Evolutionary conservation across 257 asterid genomes (phyloP).

Genomic region (Leptodermis oblonga): DNA sequence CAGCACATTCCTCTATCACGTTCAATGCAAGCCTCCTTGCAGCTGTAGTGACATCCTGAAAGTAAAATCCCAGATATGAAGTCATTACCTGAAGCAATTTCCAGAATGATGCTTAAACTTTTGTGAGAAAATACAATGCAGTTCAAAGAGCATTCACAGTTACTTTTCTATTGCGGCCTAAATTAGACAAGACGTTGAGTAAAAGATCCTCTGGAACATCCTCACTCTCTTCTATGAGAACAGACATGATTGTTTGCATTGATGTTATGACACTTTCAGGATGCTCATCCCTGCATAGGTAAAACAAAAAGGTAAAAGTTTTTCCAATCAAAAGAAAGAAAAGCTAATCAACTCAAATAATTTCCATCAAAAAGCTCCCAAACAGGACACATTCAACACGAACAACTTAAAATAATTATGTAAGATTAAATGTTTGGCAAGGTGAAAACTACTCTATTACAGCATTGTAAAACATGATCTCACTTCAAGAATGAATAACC

Average conservation of each 20-base stretch:
- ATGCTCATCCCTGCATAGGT: conserved; percentile 61
- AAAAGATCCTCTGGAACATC: conserved; percentile 77
- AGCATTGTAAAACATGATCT: background rate
- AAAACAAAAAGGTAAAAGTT: conserved; percentile 2
- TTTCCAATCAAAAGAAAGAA: conserved; percentile 6
- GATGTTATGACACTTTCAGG: conserved; percentile 79
- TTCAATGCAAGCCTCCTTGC: conserved; percentile 84
- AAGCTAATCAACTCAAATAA: background rate
- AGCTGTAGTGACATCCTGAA: conserved; percentile 62
- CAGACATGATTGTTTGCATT: conserved; percentile 91
- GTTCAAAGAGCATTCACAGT: conserved; percentile 6
- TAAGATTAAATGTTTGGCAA: background rate
- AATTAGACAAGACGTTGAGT: conserved; percentile 56
- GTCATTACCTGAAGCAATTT: conserved; percentile 1
- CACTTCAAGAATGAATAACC: background rate
- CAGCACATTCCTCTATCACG: conserved; percentile 72
- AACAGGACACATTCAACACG: background rate
- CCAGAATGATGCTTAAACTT: conserved; percentile 14
- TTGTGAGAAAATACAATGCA: conserved; percentile 10
- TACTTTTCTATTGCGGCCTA: conserved; percentile 77
- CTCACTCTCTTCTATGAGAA: conserved; percentile 88
- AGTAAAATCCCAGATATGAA: conserved; percentile 20
- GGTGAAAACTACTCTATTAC: background rate
- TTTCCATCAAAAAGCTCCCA: background rate
- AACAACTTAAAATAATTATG: background rate